Conservation (phyloP, 78 protist species). For the Dictyostelium intermedium region DNA sequence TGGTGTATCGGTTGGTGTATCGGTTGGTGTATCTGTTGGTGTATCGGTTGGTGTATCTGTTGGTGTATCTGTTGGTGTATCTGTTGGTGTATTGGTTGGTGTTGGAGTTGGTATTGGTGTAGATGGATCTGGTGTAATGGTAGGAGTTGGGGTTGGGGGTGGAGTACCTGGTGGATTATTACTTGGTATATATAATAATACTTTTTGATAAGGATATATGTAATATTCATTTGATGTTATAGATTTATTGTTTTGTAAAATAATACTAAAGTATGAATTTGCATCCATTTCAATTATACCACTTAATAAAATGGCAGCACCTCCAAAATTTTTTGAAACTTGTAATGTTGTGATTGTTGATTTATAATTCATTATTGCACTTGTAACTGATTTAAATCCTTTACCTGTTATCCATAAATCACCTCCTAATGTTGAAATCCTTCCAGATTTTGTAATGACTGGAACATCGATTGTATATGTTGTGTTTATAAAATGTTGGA, state of each 20-base stretch:
- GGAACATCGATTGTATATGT: background rate
- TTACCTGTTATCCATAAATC: background rate
- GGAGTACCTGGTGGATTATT: background rate
- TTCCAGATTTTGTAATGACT: background rate
- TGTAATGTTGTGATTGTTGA: background rate
- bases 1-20: background rate
- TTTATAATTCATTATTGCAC: background rate
- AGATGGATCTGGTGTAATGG: no score
- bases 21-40: background rate
- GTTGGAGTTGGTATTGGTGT: background rate
- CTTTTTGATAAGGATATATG: background rate
- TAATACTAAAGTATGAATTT: background rate
- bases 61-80: background rate
- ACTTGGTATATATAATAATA: background rate
- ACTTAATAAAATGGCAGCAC: background rate
- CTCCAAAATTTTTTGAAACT: background rate
- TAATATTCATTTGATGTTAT: background rate
- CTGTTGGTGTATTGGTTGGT: background rate
- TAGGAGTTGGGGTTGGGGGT: background rate
- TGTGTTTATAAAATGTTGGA: background rate
- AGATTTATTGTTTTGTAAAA: no score
- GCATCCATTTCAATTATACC: background rate
- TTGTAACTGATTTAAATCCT: background rate
- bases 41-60: background rate
- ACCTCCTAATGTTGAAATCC: background rate